Evolutionary conservation across 805 yeast genomes (phyloP), one percentile per base, ranked within the genome.

Genomic region (Candida saitoana): DNA sequence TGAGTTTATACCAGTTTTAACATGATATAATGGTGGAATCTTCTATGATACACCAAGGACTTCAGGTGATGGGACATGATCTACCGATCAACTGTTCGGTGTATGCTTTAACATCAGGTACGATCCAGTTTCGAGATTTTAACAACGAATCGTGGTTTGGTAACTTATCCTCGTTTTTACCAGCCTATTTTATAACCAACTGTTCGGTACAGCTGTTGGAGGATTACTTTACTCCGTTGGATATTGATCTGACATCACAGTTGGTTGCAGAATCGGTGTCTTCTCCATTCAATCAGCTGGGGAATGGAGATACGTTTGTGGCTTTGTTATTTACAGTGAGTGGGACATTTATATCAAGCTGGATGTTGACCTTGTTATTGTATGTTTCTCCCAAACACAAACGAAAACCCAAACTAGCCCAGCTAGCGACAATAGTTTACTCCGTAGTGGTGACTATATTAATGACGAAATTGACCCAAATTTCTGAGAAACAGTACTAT

Each of bases 291-390:
- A 61, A 61, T 43, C 49, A 51, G 18, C 42, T 54, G 11, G 66
- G 65, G 43, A 63, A 63, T 44, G 74, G 73, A n/a, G 69, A 65
- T 46, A 53, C 67, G 16, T 65, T 66, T 44, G 67, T 69, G 32
- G 71, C 74, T 16, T 60, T 80, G 3, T 60, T 76, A 34, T 80
- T 77, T 59, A 73, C 74, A n/a, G 54, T 74, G 3, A 69, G 78
- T 41, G 77, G 81, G 0, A 66, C 77, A 15, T 77, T 79, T 45
- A 77, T 79, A 4, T 73, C 82, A 12, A 68, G 82, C 19, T 87
- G 95, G 95, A 78, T 85, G 79, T 65, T 87, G 18, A 62, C 82
- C 39, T 46, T 84, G 14, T 60, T 84, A 25, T 65, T 84, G 34
- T 54, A 76, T 16, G 56, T 86, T 24, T 73, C 79, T 16, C 77